Evolutionary conservation across 2,329 filamentous ascomycete species (phyloP).

Genomic region (Mollisiaceae sp.): DNA sequence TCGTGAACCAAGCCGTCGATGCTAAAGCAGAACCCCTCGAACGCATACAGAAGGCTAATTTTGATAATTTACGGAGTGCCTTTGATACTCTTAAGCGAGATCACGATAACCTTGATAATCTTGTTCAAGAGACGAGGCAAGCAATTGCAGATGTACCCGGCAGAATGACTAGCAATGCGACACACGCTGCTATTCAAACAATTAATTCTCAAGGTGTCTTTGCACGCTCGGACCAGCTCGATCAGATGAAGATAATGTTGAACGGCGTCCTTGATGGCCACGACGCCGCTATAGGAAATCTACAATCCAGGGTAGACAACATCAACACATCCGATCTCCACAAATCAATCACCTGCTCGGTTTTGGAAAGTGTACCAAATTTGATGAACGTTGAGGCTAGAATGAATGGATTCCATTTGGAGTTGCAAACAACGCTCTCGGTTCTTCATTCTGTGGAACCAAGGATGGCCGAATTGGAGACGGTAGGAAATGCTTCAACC

Average conservation of each 20-base stretch:
- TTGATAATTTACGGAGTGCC: neutral
- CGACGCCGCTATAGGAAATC: constrained; percentile 17
- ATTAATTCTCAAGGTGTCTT: constrained; percentile 7
- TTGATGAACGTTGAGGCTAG: neutral
- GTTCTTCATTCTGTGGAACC: neutral
- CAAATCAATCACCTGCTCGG: constrained; percentile 6
- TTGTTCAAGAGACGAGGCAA: neutral
- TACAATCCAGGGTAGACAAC: constrained; percentile 33
- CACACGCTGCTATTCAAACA: neutral
- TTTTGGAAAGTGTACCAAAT: constrained; percentile 12
- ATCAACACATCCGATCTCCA: constrained; percentile 43
- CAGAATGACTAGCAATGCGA: neutral
- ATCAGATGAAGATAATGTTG: neutral
- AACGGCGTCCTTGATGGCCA: constrained; percentile 16
- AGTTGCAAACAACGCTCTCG: neutral
- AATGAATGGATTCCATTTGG: neutral
- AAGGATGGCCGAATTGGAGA: neutral
- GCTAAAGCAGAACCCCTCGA: neutral
- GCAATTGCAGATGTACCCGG: constrained; percentile 3
- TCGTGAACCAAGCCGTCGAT: neutral
- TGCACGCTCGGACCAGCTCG: neutral
- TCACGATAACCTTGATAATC: neutral
- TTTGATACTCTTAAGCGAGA: neutral
- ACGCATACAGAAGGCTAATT: neutral
- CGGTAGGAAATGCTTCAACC: too few relatives aligned